Base-by-base conservation (phyloP, 345 rosid genomes). In the Clausena lansium region DNA sequence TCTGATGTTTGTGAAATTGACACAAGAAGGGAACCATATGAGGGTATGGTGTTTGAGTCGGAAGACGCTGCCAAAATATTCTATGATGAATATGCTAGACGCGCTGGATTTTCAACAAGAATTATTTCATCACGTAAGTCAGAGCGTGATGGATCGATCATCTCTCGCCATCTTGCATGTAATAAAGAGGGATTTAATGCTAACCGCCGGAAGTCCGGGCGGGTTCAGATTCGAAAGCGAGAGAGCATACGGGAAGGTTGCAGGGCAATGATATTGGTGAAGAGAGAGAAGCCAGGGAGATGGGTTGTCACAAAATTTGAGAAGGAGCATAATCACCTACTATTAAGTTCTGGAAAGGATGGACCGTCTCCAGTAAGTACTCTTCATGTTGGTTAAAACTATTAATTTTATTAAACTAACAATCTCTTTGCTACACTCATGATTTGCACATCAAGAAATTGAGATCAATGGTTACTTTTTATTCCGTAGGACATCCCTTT, bases 41-140 rank as follows among this genome's bases (percentile, higher is more conserved):
- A 74, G 22, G 91, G 89, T 30, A 83, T 88, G 91, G 77, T 83
- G 55, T 88, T 88, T 82, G 91, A 86, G 66, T 83, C 89, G 1
- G 85, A 82, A 74, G 84, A 83, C 55, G 84, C 89, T 70, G 89
- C 87, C 28, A 86, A 84, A 77, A 80, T 67, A 35, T 86, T 82
- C 75, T 86, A 88, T 67, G 88, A 82, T 82, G 86, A 83, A 20
- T 88, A 86, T 75, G 89, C 88, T 60, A 80, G 82, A 55, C 77
- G 74, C 1, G 13, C 71, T 55, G 91, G 88, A 60, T 88, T 88
- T 71, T 61, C 80, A 6, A 85, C 88, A 83, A 83, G 89, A 0
- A 82, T 88, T 59, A 79, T 83, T 73, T 84, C 89, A 9, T 88
- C 82, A 33, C 86, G 86, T 7, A 76, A 83, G 57, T 86, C 89